Conservation (phyloP, 306 rosid species). For the Medicago ruthenica region DNA sequence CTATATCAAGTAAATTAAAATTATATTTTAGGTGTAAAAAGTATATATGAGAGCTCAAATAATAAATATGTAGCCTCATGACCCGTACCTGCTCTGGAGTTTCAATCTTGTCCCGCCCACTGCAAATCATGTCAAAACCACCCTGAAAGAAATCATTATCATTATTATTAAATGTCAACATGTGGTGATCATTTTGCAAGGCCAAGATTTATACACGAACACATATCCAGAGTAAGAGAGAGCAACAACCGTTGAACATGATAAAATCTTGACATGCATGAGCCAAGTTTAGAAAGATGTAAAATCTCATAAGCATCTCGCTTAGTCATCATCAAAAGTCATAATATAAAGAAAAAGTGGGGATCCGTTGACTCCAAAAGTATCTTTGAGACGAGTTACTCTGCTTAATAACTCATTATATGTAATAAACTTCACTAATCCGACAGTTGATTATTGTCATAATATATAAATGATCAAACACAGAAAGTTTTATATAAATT, state of each 20-base stretch:
- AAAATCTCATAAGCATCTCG: neutral
- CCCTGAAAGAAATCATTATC: constrained; percentile 63
- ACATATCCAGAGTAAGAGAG: neutral
- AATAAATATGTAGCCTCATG: constrained; percentile 30
- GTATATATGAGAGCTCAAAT: neutral
- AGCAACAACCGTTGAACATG: neutral
- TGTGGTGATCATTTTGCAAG: neutral
- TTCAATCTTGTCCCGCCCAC: constrained; percentile 99
- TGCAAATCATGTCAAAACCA: constrained; percentile 97
- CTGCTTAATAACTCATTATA: too few relatives aligned
- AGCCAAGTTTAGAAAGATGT: constrained; percentile 1
- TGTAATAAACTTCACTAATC: too few relatives aligned
- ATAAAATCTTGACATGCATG: constrained; percentile 13
- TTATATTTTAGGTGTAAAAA: constrained; percentile 29
- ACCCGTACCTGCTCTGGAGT: constrained; percentile 90
- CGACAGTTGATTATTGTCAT: too few relatives aligned
- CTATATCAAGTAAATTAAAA: constrained; percentile 55
- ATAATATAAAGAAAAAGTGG: neutral
- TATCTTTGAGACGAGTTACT: too few relatives aligned
- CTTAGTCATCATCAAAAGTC: constrained; percentile 5
- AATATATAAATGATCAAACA: too few relatives aligned
- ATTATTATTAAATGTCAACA: constrained; percentile 24
- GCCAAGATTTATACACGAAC: neutral
- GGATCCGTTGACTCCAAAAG: neutral
- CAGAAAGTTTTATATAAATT: too few relatives aligned